A percentile compares a stretch with the other conserved stretches of the same genome.
Conservation (phyloP, 345 rosid genomes). For the Eucalyptus rudis region DNA sequence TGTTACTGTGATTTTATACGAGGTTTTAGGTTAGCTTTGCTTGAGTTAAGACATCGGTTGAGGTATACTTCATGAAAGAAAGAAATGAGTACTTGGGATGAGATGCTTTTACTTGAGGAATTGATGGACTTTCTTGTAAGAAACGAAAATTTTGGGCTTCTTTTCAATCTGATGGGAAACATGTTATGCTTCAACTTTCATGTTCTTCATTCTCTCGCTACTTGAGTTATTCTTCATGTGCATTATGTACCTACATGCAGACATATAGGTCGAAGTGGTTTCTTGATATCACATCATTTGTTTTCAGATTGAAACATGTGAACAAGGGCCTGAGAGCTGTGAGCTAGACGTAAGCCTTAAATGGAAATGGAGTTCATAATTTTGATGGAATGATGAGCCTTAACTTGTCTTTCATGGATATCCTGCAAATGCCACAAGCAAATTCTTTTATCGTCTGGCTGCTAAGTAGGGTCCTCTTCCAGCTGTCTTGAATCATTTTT, state of each 20-base stretch:
- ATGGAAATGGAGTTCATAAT: neutral
- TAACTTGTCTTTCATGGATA: neutral
- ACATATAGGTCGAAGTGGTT: neutral
- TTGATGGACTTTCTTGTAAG: neutral
- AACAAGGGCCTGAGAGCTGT: neutral
- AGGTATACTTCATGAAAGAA: neutral
- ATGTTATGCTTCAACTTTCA: neutral
- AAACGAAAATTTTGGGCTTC: neutral
- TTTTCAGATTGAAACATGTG: neutral
- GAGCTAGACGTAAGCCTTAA: neutral
- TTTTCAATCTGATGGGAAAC: neutral
- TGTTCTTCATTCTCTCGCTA: neutral
- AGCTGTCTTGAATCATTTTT: conserved; percentile 14
- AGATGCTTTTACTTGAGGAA: neutral
- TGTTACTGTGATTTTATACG: neutral
- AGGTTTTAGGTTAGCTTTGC: neutral
- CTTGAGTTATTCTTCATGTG: neutral
- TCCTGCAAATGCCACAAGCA: neutral
- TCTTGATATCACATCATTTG: neutral
- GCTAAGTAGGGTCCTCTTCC: neutral
- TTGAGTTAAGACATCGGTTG: neutral
- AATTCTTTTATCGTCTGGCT: neutral
- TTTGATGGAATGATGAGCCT: neutral
- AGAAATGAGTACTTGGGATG: neutral
- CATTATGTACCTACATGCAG: neutral